phyloP scores from a whole-genome alignment of 1,139 yeast species.

The Blastobotrys raffinosifermentans region DNA sequence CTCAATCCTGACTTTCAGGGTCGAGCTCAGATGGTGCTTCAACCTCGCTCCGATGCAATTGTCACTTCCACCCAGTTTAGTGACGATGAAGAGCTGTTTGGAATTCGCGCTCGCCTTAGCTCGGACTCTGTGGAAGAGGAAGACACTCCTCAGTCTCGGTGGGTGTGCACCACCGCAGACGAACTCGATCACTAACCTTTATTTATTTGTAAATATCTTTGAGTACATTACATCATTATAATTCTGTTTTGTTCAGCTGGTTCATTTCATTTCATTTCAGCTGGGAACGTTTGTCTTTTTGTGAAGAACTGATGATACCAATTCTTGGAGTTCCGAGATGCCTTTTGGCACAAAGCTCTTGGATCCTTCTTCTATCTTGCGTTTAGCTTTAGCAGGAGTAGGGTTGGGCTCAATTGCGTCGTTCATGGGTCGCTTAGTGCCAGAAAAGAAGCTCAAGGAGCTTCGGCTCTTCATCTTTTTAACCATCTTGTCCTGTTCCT shows the following conservation, averaged over 20 bases:
- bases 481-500: conserved; percentile 4
- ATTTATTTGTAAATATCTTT: conserved; percentile 8
- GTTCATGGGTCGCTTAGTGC: conserved; percentile 4
- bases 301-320: conserved; percentile 7
- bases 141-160: conserved; percentile 6
- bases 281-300: conserved; percentile 1
- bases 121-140: conserved; percentile 5
- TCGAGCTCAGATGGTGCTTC: conserved; percentile 32
- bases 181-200: conserved; percentile 4
- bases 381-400: conserved; percentile 3
- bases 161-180: conserved; percentile 7
- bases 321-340: conserved; percentile 12
- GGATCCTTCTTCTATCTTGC: conserved; percentile 6
- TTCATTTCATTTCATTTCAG: too few species aligned
- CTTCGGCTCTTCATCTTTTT: conserved; percentile 4
- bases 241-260: too few species aligned
- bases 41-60: conserved; percentile 28
- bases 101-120: conserved; percentile 25
- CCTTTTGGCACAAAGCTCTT: conserved; percentile 12
- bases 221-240: neutral
- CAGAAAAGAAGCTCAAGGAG: conserved; percentile 6
- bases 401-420: conserved; percentile 4
- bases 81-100: conserved; percentile 22
- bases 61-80: conserved; percentile 16
- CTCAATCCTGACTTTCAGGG: conserved; percentile 29